These are phyloP conservation scores for Stachybotrys chartarum DNA, from an alignment of 2,329 filamentous ascomycete genomes.

Conservation along the genomic window DNA sequence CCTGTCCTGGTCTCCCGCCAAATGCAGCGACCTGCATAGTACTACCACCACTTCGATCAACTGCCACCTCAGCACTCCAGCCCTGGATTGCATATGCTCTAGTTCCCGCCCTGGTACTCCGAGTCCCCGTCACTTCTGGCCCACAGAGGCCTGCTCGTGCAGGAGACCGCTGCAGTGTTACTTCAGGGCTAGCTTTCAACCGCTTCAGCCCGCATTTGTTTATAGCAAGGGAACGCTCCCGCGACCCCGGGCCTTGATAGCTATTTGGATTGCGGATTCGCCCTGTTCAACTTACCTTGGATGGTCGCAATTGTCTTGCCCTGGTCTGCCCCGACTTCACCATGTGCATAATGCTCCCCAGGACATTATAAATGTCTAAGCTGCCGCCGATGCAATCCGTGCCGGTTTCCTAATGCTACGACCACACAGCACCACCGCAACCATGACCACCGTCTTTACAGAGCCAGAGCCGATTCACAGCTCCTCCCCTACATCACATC, in stretches of 20 bases:
- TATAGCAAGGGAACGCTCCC: not conserved
- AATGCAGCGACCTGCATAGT: conserved; percentile 27
- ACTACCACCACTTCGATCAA: conserved; percentile 5
- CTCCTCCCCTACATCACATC: conserved; percentile 7
- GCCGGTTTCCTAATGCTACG: conserved; percentile 15
- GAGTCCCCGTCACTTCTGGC: conserved; percentile 4
- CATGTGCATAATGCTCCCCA: conserved; percentile 24
- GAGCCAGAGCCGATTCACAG: conserved; percentile 14
- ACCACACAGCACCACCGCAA: conserved; percentile 7
- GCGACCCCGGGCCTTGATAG: not conserved
- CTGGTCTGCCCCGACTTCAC: conserved; percentile 14
- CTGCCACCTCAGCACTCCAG: conserved; percentile 11
- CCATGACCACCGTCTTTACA: conserved; percentile 14
- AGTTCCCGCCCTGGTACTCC: not conserved
- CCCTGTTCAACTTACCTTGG: not conserved
- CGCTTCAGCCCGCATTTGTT: not conserved
- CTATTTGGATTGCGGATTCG: not conserved
- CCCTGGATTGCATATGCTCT: not conserved
- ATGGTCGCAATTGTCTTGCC: not conserved
- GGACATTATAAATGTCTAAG: conserved; percentile 28
- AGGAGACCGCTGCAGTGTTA: not conserved
- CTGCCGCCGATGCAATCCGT: conserved; percentile 21
- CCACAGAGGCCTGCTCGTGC: not conserved
- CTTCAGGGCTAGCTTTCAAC: not conserved
- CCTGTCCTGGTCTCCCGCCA: conserved; percentile 8